Evolutionary conservation across 2,329 filamentous ascomycete genomes (phyloP).

Genomic region (Phoma sp.): DNA sequence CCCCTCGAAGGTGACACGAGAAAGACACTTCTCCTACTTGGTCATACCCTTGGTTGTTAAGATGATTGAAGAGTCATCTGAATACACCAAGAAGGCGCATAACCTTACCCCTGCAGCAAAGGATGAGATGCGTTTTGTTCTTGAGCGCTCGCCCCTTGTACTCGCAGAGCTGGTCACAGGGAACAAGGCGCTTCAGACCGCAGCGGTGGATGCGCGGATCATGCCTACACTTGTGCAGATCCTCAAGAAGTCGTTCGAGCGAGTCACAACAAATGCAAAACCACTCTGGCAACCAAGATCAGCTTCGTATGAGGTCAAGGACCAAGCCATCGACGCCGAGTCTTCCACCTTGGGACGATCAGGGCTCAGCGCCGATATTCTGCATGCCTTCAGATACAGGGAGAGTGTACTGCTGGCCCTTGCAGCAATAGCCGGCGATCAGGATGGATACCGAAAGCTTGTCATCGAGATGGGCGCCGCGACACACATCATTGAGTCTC

Average conservation of each 20-base stretch:
- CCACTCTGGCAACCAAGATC: conserved; percentile 63
- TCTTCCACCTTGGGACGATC: conserved; percentile 45
- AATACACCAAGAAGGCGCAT: conserved; percentile 33
- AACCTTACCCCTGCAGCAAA: conserved; percentile 56
- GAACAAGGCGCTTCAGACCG: conserved; percentile 79
- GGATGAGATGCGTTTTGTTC: conserved; percentile 38
- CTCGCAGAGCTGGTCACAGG: conserved; percentile 81
- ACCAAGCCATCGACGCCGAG: conserved; percentile 37
- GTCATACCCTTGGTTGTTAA: conserved; percentile 58
- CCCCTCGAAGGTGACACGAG: conserved; percentile 47
- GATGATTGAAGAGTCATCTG: conserved; percentile 52
- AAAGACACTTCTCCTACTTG: conserved; percentile 54
- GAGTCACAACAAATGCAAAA: conserved; percentile 56
- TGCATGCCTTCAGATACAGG: conserved; percentile 77
- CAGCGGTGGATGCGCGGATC: conserved; percentile 75
- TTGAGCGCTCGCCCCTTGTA: conserved; percentile 71
- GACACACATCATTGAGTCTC: conserved; percentile 81
- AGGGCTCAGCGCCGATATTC: conserved; percentile 57
- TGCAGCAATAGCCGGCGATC: conserved; percentile 80
- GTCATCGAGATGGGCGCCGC: conserved; percentile 84
- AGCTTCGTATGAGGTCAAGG: conserved; percentile 31
- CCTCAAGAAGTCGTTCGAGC: conserved; percentile 72
- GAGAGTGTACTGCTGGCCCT: conserved; percentile 80
- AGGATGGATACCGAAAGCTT: conserved; percentile 82
- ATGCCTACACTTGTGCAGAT: conserved; percentile 69